Evolutionary conservation across 1,284 basidiomycete species (phyloP).

Genomic region (Golubevia sp.): DNA sequence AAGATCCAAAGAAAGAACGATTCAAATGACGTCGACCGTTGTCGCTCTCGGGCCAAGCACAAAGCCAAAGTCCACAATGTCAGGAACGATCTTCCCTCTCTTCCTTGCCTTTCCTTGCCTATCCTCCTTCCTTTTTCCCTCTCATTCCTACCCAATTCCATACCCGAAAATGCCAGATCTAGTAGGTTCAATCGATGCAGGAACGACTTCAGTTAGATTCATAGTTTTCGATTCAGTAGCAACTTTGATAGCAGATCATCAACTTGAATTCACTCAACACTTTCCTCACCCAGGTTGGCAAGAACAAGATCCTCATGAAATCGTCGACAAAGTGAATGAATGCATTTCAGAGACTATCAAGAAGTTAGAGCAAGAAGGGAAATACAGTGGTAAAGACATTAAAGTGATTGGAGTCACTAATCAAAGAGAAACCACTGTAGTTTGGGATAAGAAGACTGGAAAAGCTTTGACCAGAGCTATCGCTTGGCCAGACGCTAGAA

Average conservation of each 20-base stretch:
- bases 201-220: constrained; percentile 85
- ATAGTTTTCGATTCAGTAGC: constrained; percentile 90
- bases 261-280: constrained; percentile 65
- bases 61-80: no score
- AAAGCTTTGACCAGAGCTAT: constrained; percentile 83
- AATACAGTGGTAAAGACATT: constrained; percentile 77
- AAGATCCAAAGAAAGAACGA: no score
- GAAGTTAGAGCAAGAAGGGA: constrained; percentile 72
- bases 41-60: no score
- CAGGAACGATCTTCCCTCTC: no score
- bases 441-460: constrained; percentile 88
- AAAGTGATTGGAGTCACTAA: constrained; percentile 97
- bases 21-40: no score
- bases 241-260: constrained; percentile 82
- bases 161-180: no score
- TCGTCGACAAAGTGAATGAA: constrained; percentile 75
- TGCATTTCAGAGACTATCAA: constrained; percentile 78
- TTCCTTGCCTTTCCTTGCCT: no score
- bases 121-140: no score
- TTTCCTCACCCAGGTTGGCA: constrained; percentile 74
- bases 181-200: no score
- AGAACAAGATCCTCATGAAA: constrained; percentile 87
- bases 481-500: constrained; percentile 94
- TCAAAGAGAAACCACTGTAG: constrained; percentile 93
- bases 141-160: no score